phyloP scores from a whole-genome alignment of 495 filamentous ascomycete species.

The Lasiosphaeria miniovina region DNA sequence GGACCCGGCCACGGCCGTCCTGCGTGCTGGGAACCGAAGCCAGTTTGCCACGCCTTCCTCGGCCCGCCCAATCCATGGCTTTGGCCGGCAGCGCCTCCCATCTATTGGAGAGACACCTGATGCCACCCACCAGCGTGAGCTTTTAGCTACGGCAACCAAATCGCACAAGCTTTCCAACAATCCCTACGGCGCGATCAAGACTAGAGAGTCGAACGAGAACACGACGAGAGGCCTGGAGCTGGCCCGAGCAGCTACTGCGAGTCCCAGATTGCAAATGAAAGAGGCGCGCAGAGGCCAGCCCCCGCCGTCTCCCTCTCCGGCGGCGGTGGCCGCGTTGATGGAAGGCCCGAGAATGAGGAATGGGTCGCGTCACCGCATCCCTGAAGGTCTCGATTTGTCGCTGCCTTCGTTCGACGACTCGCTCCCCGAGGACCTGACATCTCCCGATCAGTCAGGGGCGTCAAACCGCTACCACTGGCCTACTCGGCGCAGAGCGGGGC shows the following conservation, averaged over 20 bases:
- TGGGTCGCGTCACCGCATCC: slow-evolving; percentile 76
- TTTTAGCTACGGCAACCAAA: slow-evolving; percentile 21
- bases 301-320: slow-evolving; percentile 51
- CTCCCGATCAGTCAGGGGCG: slow-evolving; percentile 47
- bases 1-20: slow-evolving; percentile 62
- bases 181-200: slow-evolving; percentile 21
- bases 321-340: slow-evolving; percentile 48
- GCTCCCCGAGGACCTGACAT: slow-evolving; percentile 48
- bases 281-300: slow-evolving; percentile 34
- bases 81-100: slow-evolving; percentile 65
- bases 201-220: slow-evolving; percentile 14
- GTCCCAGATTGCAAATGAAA: slow-evolving; percentile 48
- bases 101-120: slow-evolving; percentile 76
- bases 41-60: slow-evolving; percentile 64
- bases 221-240: slow-evolving; percentile 23
- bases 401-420: slow-evolving; percentile 58
- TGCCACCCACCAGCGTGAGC: slow-evolving; percentile 31
- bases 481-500: slow-evolving; percentile 37
- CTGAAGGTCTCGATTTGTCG: slow-evolving; percentile 74
- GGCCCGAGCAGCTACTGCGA: slow-evolving; percentile 45
- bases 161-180: slow-evolving; percentile 17
- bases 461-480: slow-evolving; percentile 47
- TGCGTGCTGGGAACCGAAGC: slow-evolving; percentile 54
- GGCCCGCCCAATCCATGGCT: slow-evolving; percentile 69
- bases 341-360: slow-evolving; percentile 56